phyloP scores from a whole-genome alignment of 2,329 filamentous ascomycete species.

The Aciculosporium take region DNA sequence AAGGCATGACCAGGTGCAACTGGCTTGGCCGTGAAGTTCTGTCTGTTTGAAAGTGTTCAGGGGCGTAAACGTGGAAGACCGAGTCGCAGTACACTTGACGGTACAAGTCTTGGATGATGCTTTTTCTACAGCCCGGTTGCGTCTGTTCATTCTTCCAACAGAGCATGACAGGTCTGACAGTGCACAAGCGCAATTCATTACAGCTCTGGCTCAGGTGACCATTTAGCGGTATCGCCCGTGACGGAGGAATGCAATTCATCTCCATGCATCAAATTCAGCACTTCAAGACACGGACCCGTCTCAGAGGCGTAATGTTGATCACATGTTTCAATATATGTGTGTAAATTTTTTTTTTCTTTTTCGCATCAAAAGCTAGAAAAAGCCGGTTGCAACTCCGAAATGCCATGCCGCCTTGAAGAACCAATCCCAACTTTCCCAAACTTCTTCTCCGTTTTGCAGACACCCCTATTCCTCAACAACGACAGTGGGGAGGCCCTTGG shows the following conservation, averaged over 20 bases:
- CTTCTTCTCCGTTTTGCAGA: constrained; percentile 9
- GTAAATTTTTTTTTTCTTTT: constrained; percentile 17
- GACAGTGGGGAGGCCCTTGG: constrained; percentile 90
- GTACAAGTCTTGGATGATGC: not conserved
- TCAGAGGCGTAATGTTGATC: constrained; percentile 14
- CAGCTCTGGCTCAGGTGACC: not conserved
- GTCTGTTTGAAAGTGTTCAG: too few relatives aligned
- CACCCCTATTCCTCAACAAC: constrained; percentile 58
- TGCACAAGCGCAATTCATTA: not conserved
- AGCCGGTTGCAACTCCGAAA: constrained; percentile 32
- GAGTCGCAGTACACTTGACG: not conserved
- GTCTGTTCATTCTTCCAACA: not conserved
- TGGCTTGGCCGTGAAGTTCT: not conserved
- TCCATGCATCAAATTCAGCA: constrained; percentile 7
- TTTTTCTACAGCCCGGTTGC: not conserved
- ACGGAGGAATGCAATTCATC: not conserved
- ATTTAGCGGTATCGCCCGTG: not conserved
- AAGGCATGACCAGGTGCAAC: constrained; percentile 4
- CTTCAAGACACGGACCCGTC: not conserved
- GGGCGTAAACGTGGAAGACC: not conserved
- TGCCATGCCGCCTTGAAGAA: constrained; percentile 29
- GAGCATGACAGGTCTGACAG: too few relatives aligned
- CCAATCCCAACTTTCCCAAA: constrained; percentile 25
- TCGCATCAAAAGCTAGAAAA: constrained; percentile 28
- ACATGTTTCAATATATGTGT: constrained; percentile 14